These are phyloP conservation scores for Tolypocladium inflatum DNA, from an alignment of 2,329 filamentous ascomycete genomes.

Conservation along the genomic window DNA sequence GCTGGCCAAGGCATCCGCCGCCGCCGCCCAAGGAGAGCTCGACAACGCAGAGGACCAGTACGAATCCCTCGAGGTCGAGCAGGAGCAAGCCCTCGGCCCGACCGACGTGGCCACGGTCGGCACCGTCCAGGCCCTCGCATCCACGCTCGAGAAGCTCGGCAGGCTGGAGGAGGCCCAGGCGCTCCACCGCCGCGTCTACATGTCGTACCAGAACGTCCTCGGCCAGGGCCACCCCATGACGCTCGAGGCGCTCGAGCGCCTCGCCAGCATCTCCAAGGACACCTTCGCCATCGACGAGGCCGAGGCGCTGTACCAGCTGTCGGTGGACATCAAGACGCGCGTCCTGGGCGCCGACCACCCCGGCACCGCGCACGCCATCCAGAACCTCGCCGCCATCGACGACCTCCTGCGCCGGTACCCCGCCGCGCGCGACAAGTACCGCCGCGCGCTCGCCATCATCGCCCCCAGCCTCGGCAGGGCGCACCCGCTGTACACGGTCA, in stretches of 20 bases:
- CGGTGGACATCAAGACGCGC: conserved; percentile 13
- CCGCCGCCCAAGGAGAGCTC: conserved; percentile 11
- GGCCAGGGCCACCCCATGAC: conserved; percentile 15
- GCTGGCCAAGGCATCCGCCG: conserved; percentile 12
- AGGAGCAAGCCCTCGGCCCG: conserved; percentile 13
- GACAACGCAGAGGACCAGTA: conserved; percentile 10
- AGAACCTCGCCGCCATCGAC: conserved; percentile 16
- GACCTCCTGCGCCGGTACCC: conserved; percentile 11
- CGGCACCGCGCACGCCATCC: conserved; percentile 12
- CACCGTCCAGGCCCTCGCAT: conserved; percentile 14
- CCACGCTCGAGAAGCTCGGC: conserved; percentile 11
- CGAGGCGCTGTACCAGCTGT: conserved; percentile 14
- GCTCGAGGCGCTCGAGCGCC: conserved; percentile 15
- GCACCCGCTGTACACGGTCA: conserved; percentile 12
- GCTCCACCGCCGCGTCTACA: conserved; percentile 13
- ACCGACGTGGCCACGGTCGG: conserved; percentile 13
- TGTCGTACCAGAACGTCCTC: conserved; percentile 15
- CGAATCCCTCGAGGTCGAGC: conserved; percentile 11
- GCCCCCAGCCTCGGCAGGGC: conserved; percentile 11
- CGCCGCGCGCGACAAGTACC: conserved; percentile 11
- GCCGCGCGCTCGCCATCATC: conserved; percentile 12
- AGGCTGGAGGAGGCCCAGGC: conserved; percentile 14
- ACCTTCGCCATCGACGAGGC: conserved; percentile 17
- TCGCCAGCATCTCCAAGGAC: conserved; percentile 13
- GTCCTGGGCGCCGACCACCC: conserved; percentile 13